Base-by-base conservation (phyloP, 768 basidiomycete genomes). In the Lepiota brunneoincarnata region DNA sequence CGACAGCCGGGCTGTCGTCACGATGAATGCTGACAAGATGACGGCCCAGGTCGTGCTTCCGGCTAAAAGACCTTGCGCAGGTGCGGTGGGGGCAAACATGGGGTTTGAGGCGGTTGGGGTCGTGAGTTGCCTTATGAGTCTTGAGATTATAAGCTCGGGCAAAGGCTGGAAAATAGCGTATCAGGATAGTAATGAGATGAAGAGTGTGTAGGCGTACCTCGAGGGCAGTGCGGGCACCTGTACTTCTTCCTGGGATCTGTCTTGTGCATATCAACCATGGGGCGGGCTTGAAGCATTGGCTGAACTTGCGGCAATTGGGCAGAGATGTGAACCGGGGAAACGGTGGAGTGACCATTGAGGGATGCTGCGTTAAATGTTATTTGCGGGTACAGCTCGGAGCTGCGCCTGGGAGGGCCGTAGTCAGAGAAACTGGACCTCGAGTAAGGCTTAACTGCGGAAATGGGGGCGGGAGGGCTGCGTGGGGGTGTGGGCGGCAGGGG, bases 131-230 rank as follows among this genome's bases (percentile, higher is more conserved):
- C 81, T 91, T 86, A 69, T 97, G 94, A 0, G 94, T 95, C 75
- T 98, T 98, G 54, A 98, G 72, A 63, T 98, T 98, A 71, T 91
- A 97, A 2, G 93, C 93, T 23, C 94, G 78, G 10, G 93, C 94
- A 61, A 98, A 98, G 1, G 89, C 95, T 89, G 55, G 18, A 57
- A 51, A 58, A 36, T 54, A 48, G 55, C 51, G 41, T 54, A 34
- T 58, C 35, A 49, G 56, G 44, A 51, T 58, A 38, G 54, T 11
- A 36, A 20, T 36, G 56, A 23, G 40, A 55, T 9, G n/a, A 34
- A 23, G 37, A 41, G 50, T 18, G 56, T 58, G 9, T 7, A 6
- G 28, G 65, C 64, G 52, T 63, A 91, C 90, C 82, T 73, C 90
- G 76, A 17, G 86, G 85, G 66, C 91, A 93, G 23, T 75, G 76